Evolutionary conservation across 306 rosid genomes (phyloP), one percentile per base, ranked within the genome.

Genomic region (Casuarina glauca): DNA sequence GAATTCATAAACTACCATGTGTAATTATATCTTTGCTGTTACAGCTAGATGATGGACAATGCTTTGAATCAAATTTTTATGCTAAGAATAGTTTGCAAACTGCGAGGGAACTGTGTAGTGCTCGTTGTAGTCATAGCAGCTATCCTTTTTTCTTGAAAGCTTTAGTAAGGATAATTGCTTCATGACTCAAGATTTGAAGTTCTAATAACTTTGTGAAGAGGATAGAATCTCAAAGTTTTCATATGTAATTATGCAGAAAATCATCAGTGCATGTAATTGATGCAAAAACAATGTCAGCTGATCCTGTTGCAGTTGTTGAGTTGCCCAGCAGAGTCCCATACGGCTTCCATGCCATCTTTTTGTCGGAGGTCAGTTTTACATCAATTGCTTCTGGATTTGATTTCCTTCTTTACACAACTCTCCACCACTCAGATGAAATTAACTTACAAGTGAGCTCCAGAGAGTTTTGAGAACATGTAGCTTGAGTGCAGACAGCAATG

Each of bases 301-400:
- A 94, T 55, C 98, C 98, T 9, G 90, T 94, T 73, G 98, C 97
- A 43, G 86, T 92, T 53, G 88, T 94, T 43, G 93, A 94, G 74
- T 86, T 94, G 87, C 98, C 97, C 3, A 84, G 82, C 2, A 84
- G 98, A 85, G 97, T 94, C 83, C 98, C 98, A 35, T 89, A 89
- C 54, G 97, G 98, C 63, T 90, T 94, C 78, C 98, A 92, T 86
- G 97, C 97, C 77, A 86, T 92, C 87, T 94, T 92, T 76, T 91
- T 94, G 44, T 85, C 96, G 20, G 93, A 94, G 98, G 97, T 94
- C 75, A 79, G 95, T 76, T 82, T 84, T 66, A 48, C 76, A 46
- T 67, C 74, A 35, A 6, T 38, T 66, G 9, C 39, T 50, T 38
- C 58, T 35, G 50, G 71, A 63, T 66, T 66, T 66, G 9, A 42